Base-by-base conservation (phyloP, 2,329 filamentous ascomycete species). In the Fusarium clavum region DNA sequence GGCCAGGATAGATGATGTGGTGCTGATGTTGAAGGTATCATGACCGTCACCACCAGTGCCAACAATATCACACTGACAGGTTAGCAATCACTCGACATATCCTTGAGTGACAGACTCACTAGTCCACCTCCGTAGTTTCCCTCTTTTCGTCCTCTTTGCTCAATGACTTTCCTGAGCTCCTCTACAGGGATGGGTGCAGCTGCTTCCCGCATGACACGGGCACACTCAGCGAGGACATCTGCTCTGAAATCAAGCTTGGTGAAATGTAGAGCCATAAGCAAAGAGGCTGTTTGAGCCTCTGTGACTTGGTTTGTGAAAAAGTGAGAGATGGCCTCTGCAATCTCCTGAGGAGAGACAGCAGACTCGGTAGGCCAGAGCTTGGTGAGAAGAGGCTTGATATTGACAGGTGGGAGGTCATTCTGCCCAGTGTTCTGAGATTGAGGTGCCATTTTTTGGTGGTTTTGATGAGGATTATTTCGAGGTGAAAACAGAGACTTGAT, bases 11-110 rank as follows among this genome's bases (percentile, higher is more conserved):
- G 94, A 97, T 4, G 96, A 90, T 9, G 96, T 97, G 7, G 96
- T 99, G 74, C 92, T 96, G 79, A 99, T 95, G 81, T 99, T 99
- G 89, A 97, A 99, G 34, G 96, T 99, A 80, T 97, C 94, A 85
- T 98, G 94, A 22, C 92, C 91, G 83, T 99, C 96, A 77, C 96
- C 96, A 72, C 96, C 96, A 10, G 96, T 99, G 73, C 96, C 96
- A 62, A 99, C 96, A 79, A 99, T 98, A 80, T 99, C 96, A 79
- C 94, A 90, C 84, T 89, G 10, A 47, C 12, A 32, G 18, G 24
- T 76, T 44, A 75, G 56, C 44, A 53, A 29, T 22, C 18, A 24
- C 11, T 25, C 25, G 24, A 25, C 49, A n/a, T n/a, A n/a, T n/a
- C 18, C 27, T 47, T 47, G 25, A 30, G 38, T 14, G 12, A 16